Evolutionary conservation across 140 eudicot species (phyloP), one percentile per base, ranked within the genome.

Genomic region (Oenanthe javanica): DNA sequence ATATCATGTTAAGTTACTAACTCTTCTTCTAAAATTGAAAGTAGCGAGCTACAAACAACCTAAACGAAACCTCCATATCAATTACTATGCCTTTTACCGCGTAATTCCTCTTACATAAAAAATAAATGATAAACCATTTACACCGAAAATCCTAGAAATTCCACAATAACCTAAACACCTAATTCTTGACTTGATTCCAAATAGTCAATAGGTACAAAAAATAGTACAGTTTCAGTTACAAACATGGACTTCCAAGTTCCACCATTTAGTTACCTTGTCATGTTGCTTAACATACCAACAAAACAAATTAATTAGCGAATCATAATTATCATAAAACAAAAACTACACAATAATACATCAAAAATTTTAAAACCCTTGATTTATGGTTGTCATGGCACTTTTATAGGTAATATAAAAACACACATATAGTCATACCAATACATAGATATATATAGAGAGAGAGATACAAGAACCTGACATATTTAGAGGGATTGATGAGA

Each of bases 381-480:
- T 76, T 50, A 15, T 50, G 42, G 61, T 25, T 51, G 23, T 11
- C 7, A 75, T 25, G 14, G 2, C 45, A 48, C 19, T 47, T 38
- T 1, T 5, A 42, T 5, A 42, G 52, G 16, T 73, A 49, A 49
- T 1, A 49, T 49, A 73, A 13, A 72, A 40, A 27, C 4, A 45
- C 47, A 42, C 45, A 73, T 45, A 73, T 6, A 45, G 54, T 11
- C 54, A 1, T 4, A 21, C 3, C 21, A 1, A 42, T 5, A 72
- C 27, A 72, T 21, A 72, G 1, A 72, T 5, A n/a, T 4, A 46
- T 1, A 46, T 18, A 74, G 55, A 2, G 40, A 9, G 19, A 76
- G 13, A 76, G 45, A 76, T 47, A 76, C 23, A 51, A 4, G 12
- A 6, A 76, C 79, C 79, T 76, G 67, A 40, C 79, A 76, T 76